Base-by-base conservation (phyloP, 495 filamentous ascomycete genomes). In the Tetracladium marchalianum region DNA sequence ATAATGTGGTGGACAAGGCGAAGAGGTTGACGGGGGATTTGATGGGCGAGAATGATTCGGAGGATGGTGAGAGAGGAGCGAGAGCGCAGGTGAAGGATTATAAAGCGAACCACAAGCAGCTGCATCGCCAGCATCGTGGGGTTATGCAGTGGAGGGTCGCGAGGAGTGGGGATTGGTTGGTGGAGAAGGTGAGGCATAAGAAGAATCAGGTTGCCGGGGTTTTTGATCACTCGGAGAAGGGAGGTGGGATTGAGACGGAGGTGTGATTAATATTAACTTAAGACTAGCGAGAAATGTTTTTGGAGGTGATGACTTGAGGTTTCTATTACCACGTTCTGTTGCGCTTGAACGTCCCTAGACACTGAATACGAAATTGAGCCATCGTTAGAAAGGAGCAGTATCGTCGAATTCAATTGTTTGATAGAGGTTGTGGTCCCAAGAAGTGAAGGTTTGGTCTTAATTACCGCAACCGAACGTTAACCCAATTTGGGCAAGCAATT, bases 131-230 rank as follows among this genome's bases (percentile, higher is more conserved):
- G 55, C 78, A 84, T 52, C 60, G 77, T 18, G 81, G 80, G 1
- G 49, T 82, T 43, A 83, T 83, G 80, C 81, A 84, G 59, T 85
- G 80, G 77, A 77, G 75, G 57, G 74, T 77, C 17, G 76, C 75
- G 44, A 54, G 80, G 53, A 72, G 76, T 53, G 62, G 72, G 46
- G 72, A 75, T 52, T 82, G 81, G 53, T 68, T 78, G 18, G 73
- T 72, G 38, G 74, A 76, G 37, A 71, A 82, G 57, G 59, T 71
- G 4, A 73, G 67, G 46, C 60, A 76, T 44, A 68, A 72, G 0
- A 67, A 75, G 44, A 66, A 68, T 41, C 78, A 70, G 50, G 50
- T 84, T 36, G 69, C 62, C 42, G 65, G 58, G 5, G 66, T 73
- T 54, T 62, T 79, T 16, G 67, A 74, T 12, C 69, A 81, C 54